A percentile compares a stretch with the other conserved stretches of the same genome.
phyloP scores from a whole-genome alignment of 1,284 basidiomycete genomes.

The Peniophora sp. region DNA sequence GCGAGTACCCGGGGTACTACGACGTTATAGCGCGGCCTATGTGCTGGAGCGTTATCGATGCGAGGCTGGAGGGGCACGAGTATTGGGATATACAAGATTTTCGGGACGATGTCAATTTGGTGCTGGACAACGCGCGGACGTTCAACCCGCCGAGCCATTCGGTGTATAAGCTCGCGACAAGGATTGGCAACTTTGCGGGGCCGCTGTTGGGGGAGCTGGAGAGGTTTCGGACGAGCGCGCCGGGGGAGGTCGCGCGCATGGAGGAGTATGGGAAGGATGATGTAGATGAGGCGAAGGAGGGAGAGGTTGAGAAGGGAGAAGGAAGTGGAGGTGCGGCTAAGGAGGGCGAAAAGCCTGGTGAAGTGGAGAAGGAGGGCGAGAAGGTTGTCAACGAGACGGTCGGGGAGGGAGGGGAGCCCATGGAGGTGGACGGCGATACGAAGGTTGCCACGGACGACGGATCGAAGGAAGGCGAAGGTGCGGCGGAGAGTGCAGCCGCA shows the following conservation, averaged over 20 bases:
- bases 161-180: slow-evolving; percentile 67
- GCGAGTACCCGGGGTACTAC: slow-evolving; percentile 88
- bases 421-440: too few species aligned
- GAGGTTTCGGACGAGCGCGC: slow-evolving; percentile 16
- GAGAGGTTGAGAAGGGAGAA: neutral
- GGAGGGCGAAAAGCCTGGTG: too few species aligned
- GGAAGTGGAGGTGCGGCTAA: too few species aligned
- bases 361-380: too few species aligned
- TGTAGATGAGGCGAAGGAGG: neutral
- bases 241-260: slow-evolving; percentile 6
- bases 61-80: slow-evolving; percentile 68
- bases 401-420: too few species aligned
- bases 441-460: too few species aligned
- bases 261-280: neutral
- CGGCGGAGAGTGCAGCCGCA: too few species aligned
- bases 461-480: too few species aligned
- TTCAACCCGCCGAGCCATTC: slow-evolving; percentile 80
- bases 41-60: slow-evolving; percentile 80
- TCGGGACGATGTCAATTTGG: slow-evolving; percentile 37
- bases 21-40: slow-evolving; percentile 84
- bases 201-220: slow-evolving; percentile 59
- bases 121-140: slow-evolving; percentile 64
- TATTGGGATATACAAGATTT: slow-evolving; percentile 77
- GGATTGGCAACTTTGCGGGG: slow-evolving; percentile 54
- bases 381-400: too few species aligned